Evolutionary conservation across 176 grass and related monocot species (phyloP), one percentile per base, ranked within the genome.

Genomic region (Secale cereale): DNA sequence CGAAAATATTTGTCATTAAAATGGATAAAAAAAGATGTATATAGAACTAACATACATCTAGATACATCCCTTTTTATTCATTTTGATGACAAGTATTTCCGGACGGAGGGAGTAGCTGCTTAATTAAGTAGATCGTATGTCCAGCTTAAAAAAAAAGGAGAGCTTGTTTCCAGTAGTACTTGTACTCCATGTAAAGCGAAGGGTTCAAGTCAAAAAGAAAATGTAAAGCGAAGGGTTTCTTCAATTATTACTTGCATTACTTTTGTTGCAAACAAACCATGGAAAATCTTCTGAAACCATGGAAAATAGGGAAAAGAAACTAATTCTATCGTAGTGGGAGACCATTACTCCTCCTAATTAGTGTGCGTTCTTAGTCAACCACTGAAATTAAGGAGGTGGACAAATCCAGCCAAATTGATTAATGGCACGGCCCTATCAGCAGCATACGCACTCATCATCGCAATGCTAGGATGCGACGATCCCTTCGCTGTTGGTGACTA

Each of bases 401-500:
- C 29, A 52, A 76, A 65, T 12, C 12, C 43, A 43, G 35, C n/a
- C n/a, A 52, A 19, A 54, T 13, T 8, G 20, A 66, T 83, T n/a
- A 46, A 48, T 84, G 54, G 71, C 59, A 15, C 59, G 31, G 39
- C 71, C 28, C 19, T 32, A 45, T 48, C 20, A n/a, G n/a, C n/a
- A n/a, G n/a, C n/a, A 63, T 5, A 29, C 12, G 62, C 16, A 32
- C 30, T 65, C 23, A 74, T 40, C 52, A 60, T 45, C 60, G 37
- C 54, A n/a, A 40, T 27, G 70, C 39, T 73, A 27, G 2, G 70
- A 14, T 45, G 41, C 5, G 15, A 39, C 26, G 16, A 74, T 27
- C 70, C 13, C 35, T 79, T 79, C 17, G 41, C 71, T 48, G 81
- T 83, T 62, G 59, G 37, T 83, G 54, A 46, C 56, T 20, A 83